phyloP scores from a whole-genome alignment of 2,329 filamentous ascomycete genomes.

The Colletotrichum neosansevieriae region DNA sequence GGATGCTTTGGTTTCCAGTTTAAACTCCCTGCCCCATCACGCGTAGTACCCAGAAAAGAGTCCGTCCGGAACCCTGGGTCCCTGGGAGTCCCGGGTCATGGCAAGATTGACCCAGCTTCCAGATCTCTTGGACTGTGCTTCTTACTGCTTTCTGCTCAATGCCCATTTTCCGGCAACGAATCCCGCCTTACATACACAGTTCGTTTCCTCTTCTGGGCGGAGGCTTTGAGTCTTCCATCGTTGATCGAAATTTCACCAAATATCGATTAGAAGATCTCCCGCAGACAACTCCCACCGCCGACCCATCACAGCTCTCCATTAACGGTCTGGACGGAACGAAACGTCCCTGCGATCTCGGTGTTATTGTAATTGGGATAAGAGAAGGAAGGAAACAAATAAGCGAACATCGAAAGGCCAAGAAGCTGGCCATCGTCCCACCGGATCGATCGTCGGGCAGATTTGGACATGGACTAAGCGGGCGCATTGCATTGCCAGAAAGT shows the following conservation, averaged over 20 bases:
- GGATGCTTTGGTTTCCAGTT: neutral
- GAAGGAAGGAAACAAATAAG: neutral
- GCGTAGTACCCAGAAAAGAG: neutral
- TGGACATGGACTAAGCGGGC: too few species aligned
- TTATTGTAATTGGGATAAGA: neutral
- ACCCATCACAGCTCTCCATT: neutral
- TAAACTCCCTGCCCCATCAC: neutral
- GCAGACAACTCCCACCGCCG: neutral
- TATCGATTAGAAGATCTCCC: slow-evolving; percentile 17
- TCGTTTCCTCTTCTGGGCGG: neutral
- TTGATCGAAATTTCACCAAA: slow-evolving; percentile 19
- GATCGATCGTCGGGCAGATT: too few species aligned
- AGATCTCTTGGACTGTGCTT: slow-evolving; percentile 4
- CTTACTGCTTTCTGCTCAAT: neutral
- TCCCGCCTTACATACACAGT: neutral
- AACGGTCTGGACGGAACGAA: neutral
- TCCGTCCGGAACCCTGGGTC: slow-evolving; percentile 14
- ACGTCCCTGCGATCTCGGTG: neutral
- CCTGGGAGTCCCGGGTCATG: slow-evolving; percentile 7
- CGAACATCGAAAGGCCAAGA: neutral
- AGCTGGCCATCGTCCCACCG: too few species aligned
- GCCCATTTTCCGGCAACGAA: neutral
- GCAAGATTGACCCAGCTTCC: slow-evolving; percentile 7
- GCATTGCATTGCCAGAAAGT: too few species aligned
- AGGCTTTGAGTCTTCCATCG: neutral